These are phyloP conservation scores for Phytophthora gonapodyides DNA, from an alignment of 352 stramenopile genomes.

Conservation along the genomic window DNA sequence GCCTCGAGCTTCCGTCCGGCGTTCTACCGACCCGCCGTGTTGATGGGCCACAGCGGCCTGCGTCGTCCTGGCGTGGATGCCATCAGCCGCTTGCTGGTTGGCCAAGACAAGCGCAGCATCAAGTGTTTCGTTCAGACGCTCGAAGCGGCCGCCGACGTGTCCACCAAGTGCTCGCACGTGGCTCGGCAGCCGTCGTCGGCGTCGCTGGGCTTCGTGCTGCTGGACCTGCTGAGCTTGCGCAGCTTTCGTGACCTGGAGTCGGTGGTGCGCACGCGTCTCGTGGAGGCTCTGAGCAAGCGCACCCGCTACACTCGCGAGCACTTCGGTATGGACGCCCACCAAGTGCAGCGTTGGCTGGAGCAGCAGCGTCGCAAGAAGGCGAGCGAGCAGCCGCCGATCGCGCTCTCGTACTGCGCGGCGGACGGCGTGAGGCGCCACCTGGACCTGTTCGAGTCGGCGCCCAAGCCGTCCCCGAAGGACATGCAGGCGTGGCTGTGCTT, in stretches of 20 bases:
- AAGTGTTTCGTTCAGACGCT: conserved; percentile 58
- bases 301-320: conserved; percentile 40
- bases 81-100: conserved; percentile 55
- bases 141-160: conserved; percentile 5
- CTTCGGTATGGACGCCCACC: conserved; percentile 37
- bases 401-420: conserved; percentile 48
- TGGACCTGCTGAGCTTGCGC: conserved; percentile 53
- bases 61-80: conserved; percentile 42
- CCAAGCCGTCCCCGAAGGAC: conserved; percentile 23
- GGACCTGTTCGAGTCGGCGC: conserved; percentile 13
- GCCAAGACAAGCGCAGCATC: conserved; percentile 68
- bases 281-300: conserved; percentile 31
- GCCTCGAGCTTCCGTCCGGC: conserved; percentile 40
- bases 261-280: conserved; percentile 42
- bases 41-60: conserved; percentile 49
- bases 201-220: conserved; percentile 36
- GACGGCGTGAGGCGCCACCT: conserved; percentile 35
- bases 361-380: conserved; percentile 31
- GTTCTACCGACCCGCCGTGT: conserved; percentile 54
- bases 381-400: conserved; percentile 32
- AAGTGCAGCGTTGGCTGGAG: conserved; percentile 40
- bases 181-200: conserved; percentile 13
- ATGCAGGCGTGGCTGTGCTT: conserved; percentile 66
- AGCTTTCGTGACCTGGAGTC: conserved; percentile 48
- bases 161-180: conserved; percentile 17